phyloP scores from a whole-genome alignment of 306 rosid species.

The Vigna angularis region DNA sequence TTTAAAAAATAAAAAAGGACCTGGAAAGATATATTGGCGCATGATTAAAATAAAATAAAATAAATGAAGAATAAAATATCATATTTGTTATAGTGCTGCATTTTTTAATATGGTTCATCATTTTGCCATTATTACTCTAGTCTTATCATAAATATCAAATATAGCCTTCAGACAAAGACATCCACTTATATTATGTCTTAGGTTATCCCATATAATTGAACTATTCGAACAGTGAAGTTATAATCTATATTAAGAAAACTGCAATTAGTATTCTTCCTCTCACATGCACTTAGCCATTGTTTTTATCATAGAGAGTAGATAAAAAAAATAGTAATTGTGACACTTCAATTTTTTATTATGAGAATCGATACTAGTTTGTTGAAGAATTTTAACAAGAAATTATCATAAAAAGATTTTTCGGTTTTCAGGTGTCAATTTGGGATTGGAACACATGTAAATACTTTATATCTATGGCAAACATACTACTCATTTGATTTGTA shows the following conservation, averaged over 20 bases:
- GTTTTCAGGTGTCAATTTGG: too few relatives aligned
- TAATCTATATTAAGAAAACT: background rate
- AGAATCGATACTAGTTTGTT: too few relatives aligned
- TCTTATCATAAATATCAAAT: background rate
- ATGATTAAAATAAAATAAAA: background rate
- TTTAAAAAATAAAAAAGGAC: background rate
- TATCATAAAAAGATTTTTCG: too few relatives aligned
- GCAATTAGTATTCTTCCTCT: background rate
- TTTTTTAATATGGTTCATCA: background rate
- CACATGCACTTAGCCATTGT: background rate
- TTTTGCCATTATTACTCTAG: background rate
- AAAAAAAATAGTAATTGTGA: too few relatives aligned
- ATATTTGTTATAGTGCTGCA: background rate
- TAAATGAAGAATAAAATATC: conserved; percentile 8
- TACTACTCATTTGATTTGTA: conserved; percentile 7
- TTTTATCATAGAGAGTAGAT: too few relatives aligned
- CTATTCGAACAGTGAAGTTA: background rate
- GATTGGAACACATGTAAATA: too few relatives aligned
- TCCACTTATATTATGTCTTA: background rate
- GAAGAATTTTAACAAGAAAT: too few relatives aligned
- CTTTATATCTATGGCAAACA: background rate
- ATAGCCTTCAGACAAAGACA: background rate
- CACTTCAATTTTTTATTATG: too few relatives aligned
- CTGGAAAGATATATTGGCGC: background rate
- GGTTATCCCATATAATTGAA: background rate